Evolutionary conservation across 768 basidiomycete species (phyloP).

Genomic region (Kwoniella sp.): DNA sequence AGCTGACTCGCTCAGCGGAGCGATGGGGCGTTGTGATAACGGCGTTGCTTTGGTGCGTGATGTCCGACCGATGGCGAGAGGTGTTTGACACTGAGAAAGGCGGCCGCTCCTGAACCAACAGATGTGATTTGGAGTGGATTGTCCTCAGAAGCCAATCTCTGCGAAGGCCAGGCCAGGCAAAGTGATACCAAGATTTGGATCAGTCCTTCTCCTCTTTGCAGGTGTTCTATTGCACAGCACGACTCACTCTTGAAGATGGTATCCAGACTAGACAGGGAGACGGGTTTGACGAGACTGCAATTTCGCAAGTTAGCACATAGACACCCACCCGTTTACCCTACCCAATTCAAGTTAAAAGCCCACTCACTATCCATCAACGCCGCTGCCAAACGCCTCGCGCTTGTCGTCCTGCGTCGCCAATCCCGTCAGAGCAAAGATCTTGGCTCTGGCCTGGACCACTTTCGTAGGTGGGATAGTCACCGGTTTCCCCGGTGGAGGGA

Average conservation of each 20-base stretch:
- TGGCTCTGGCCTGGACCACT: conserved; percentile 39
- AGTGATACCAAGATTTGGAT: too few relatives aligned
- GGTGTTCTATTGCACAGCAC: neutral
- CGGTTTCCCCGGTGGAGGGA: conserved; percentile 17
- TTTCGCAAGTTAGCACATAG: too few relatives aligned
- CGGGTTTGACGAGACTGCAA: conserved; percentile 78
- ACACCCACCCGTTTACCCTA: too few relatives aligned
- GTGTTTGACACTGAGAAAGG: too few relatives aligned
- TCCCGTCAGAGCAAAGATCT: conserved; percentile 85
- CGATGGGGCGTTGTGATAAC: too few relatives aligned
- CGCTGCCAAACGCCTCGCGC: conserved; percentile 83
- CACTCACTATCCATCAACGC: conserved; percentile 94
- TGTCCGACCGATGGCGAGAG: too few relatives aligned
- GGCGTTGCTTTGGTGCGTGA: too few relatives aligned
- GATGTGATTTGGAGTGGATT: too few relatives aligned
- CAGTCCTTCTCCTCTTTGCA: too few relatives aligned
- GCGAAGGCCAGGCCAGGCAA: neutral
- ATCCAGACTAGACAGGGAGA: conserved; percentile 87
- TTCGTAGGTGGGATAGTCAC: conserved; percentile 41
- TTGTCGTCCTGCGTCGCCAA: conserved; percentile 94
- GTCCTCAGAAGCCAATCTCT: conserved; percentile 41
- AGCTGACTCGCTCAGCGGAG: too few relatives aligned
- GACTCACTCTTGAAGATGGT: conserved; percentile 52
- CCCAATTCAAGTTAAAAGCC: too few relatives aligned
- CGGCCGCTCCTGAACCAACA: too few relatives aligned